Evolutionary conservation across 352 stramenopile species (phyloP), one percentile per base, ranked within the genome.

Genomic region (Phytophthora litchii): DNA sequence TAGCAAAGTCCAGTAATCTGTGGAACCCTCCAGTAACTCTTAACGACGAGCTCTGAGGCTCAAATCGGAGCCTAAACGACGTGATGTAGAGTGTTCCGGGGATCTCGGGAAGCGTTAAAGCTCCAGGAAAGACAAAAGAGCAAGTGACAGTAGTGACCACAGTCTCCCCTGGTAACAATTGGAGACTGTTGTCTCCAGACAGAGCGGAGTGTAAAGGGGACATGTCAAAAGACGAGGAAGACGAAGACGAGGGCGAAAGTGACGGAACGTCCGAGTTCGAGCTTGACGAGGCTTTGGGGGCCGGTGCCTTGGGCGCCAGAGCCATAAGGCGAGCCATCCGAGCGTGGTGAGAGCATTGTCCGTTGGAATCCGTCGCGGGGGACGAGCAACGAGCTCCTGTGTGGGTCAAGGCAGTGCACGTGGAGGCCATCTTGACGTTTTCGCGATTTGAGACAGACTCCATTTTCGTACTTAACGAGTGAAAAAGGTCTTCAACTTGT

Each of bases 281-380:
- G 23, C 46, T 34, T 23, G 42, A n/a, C 34, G 38, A 38, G 57
- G n/a, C n/a, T 43, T 1, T 25, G 29, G 58, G n/a, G 0, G 67
- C 29, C 17, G 25, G 29, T 3, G 58, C 43, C 60, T 91, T 92
- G 29, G 86, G 83, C 4, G 81, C 86, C 12, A 95, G 64, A 31
- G 83, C 83, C 80, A 95, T 86, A 41, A 93, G 67, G 20, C 86
- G 82, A 34, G 83, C 78, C 69, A 95, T 89, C 9, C 86, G 82
- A 50, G 78, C 75, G 62, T 95, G 86, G 55, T 95, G 86, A 34
- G 82, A 72, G 58, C 86, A 95, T 35, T 86, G 70, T 19, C 71
- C 76, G 10, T 52, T 65, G 9, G 67, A 69, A 37, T 67, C 53
- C 2, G 72, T 73, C 9, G 76, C 80, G 1, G 60, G 35, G 11